A percentile compares a stretch with the other conserved stretches of the same genome.
Conservation (phyloP, 139 green algal genomes). For the Micractinium sp. region DNA sequence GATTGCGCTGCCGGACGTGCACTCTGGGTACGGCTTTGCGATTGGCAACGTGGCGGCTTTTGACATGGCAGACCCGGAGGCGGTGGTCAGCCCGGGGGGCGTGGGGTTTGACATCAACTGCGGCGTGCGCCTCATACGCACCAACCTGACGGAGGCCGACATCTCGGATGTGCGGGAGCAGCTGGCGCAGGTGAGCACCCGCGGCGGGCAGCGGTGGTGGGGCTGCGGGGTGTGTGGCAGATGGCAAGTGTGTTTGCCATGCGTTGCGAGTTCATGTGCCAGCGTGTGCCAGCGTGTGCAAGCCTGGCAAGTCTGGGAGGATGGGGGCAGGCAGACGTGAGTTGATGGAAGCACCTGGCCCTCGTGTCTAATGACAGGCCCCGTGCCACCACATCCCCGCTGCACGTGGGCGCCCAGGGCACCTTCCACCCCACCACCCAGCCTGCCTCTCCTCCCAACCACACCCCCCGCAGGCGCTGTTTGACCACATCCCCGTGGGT, state of each 20-base stretch:
- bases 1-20: constrained; percentile 90
- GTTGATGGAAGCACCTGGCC: too few relatives aligned
- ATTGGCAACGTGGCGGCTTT: constrained; percentile 96
- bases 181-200: constrained; percentile 59
- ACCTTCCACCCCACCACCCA: too few relatives aligned
- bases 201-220: neutral
- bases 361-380: too few relatives aligned
- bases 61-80: constrained; percentile 82
- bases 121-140: constrained; percentile 87
- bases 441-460: neutral
- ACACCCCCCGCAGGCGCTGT: constrained; percentile 70
- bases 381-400: too few relatives aligned
- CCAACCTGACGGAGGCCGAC: constrained; percentile 86
- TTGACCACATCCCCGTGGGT: constrained; percentile 94
- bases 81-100: constrained; percentile 88
- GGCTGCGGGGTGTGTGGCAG: too few relatives aligned
- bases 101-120: constrained; percentile 80
- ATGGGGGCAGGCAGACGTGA: too few relatives aligned
- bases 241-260: too few relatives aligned
- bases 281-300: too few relatives aligned
- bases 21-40: constrained; percentile 92
- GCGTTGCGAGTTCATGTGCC: too few relatives aligned
- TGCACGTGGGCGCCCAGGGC: neutral
- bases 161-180: constrained; percentile 77
- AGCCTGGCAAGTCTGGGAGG: too few relatives aligned